phyloP scores from a whole-genome alignment of 2,329 filamentous ascomycete species.

The Aschersonia sp. region DNA sequence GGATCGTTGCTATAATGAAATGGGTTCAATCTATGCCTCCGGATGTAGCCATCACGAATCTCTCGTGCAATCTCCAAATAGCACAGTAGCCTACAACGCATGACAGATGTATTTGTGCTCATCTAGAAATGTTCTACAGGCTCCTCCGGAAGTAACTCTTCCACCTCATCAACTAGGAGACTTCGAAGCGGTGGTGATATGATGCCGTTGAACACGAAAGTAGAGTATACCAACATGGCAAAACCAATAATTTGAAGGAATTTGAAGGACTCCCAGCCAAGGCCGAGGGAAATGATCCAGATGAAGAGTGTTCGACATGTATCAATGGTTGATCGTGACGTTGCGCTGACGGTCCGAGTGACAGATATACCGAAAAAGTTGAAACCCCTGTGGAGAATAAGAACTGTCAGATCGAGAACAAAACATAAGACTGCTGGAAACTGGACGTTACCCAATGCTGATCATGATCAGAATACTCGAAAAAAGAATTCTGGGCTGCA shows the following conservation, averaged over 20 bases:
- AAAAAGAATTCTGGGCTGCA: slow-evolving; percentile 50
- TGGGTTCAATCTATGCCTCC: too few species aligned
- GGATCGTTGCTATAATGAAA: too few species aligned
- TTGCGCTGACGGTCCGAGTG: slow-evolving; percentile 78
- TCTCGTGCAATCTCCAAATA: too few species aligned
- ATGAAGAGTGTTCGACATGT: slow-evolving; percentile 97
- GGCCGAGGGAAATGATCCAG: slow-evolving; percentile 83
- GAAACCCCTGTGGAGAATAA: slow-evolving; percentile 53
- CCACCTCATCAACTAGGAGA: slow-evolving; percentile 42
- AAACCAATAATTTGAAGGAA: slow-evolving; percentile 91
- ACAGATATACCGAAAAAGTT: slow-evolving; percentile 98
- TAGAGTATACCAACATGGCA: slow-evolving; percentile 82
- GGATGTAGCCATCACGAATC: too few species aligned
- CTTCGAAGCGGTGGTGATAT: slow-evolving; percentile 67
- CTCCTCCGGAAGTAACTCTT: slow-evolving; percentile 64
- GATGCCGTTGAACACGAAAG: slow-evolving; percentile 91
- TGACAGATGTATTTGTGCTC: neutral
- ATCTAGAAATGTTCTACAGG: slow-evolving; percentile 56
- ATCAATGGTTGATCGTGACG: slow-evolving; percentile 88
- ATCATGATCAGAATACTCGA: slow-evolving; percentile 90
- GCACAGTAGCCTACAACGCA: too few species aligned
- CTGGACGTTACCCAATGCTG: slow-evolving; percentile 63
- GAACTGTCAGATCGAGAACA: slow-evolving; percentile 1
- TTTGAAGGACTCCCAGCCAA: slow-evolving; percentile 97
- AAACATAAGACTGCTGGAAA: neutral